Conservation (phyloP, 2,329 filamentous ascomycete genomes). For the Xylaria digitata region DNA sequence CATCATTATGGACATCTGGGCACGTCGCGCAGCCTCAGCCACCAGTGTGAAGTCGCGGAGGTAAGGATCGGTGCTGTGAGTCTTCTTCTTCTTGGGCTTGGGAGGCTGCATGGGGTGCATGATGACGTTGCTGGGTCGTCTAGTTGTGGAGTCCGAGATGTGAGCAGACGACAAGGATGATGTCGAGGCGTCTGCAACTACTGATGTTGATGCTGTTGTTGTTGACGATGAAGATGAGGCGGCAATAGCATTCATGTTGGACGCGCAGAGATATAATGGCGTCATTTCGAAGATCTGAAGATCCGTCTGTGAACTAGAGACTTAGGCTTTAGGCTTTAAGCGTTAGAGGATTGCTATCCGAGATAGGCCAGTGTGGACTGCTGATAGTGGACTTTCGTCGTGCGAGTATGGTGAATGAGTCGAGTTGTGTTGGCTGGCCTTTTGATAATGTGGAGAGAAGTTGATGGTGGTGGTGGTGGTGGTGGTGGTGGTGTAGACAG, state of each 20-base stretch:
- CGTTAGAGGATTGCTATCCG: not conserved
- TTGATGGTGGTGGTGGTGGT: too few relatives aligned
- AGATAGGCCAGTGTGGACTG: not conserved
- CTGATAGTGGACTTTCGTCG: not conserved
- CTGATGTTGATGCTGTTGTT: too few relatives aligned
- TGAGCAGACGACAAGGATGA: conserved; percentile 32
- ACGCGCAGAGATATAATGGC: conserved; percentile 34
- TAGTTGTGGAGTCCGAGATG: conserved; percentile 33
- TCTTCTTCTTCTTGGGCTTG: conserved; percentile 42
- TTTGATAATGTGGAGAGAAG: too few relatives aligned
- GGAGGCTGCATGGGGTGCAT: conserved; percentile 46
- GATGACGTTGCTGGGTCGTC: conserved; percentile 40
- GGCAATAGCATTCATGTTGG: conserved; percentile 17
- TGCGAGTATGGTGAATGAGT: not conserved
- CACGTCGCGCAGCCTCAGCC: conserved; percentile 91
- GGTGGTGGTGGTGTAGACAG: too few relatives aligned
- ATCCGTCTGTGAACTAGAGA: not conserved
- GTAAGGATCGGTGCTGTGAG: conserved; percentile 64
- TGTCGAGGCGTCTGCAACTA: conserved; percentile 14
- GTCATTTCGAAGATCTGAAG: conserved; percentile 27
- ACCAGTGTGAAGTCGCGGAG: conserved; percentile 86
- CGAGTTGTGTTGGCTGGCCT: too few relatives aligned
- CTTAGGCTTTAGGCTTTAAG: not conserved
- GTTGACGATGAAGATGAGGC: conserved; percentile 19
- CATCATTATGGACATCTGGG: conserved; percentile 89